Evolutionary conservation across 345 rosid genomes (phyloP).

Genomic region (Eucalyptus decipiens): DNA sequence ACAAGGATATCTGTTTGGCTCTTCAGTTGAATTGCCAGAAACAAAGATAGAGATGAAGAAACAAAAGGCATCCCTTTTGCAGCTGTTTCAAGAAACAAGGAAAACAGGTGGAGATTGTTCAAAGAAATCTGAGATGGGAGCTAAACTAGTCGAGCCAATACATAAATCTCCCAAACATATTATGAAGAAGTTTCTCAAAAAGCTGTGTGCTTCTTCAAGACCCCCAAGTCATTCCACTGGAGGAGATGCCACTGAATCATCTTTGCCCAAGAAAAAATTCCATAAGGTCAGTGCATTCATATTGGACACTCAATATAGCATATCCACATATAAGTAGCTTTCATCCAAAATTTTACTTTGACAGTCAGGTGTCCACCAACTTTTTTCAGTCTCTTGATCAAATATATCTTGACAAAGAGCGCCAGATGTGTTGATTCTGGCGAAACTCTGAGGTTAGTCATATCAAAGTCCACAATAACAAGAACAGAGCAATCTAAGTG

Average conservation of each 20-base stretch:
- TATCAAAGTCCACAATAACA: neutral
- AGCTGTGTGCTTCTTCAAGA: constrained; percentile 32
- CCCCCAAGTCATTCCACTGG: constrained; percentile 1
- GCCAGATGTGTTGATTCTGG: neutral
- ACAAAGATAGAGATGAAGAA: constrained; percentile 29
- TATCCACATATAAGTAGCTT: neutral
- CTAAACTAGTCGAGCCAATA: constrained; percentile 28
- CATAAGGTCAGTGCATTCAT: constrained; percentile 40
- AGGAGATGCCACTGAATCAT: constrained; percentile 11
- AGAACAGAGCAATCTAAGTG: neutral
- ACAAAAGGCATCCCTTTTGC: constrained; percentile 62
- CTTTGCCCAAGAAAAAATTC: constrained; percentile 43
- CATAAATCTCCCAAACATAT: constrained; percentile 45
- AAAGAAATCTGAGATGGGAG: constrained; percentile 19
- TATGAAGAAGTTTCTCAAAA: constrained; percentile 55
- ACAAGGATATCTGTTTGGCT: constrained; percentile 73
- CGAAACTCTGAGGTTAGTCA: neutral
- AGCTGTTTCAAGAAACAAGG: constrained; percentile 56
- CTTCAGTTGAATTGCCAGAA: constrained; percentile 48
- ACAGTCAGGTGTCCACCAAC: neutral
- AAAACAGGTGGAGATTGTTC: constrained; percentile 17
- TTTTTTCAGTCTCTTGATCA: neutral
- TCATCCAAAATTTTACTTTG: neutral
- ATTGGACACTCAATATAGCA: neutral
- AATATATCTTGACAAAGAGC: neutral